Base-by-base conservation (phyloP, 2,329 filamentous ascomycete genomes). In the Corynespora cassiicola region DNA sequence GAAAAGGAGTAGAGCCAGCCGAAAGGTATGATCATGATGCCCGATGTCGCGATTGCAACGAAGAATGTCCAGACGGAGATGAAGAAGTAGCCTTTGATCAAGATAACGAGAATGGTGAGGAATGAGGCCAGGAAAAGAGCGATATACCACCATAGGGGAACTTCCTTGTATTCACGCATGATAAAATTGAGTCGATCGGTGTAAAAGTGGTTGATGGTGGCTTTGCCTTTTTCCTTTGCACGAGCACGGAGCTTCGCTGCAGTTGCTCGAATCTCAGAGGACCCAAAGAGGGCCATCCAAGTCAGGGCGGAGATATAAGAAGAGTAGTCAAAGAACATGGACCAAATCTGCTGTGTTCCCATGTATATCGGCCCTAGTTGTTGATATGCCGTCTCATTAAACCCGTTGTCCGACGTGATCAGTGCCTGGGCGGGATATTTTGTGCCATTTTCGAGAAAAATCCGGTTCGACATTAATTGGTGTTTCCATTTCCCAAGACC, bases 1-100 rank as follows among this genome's bases (percentile, higher is more conserved):
- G 80, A 82, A 19, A 83, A 69, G 2, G 79, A 78, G 36, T 84
- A 84, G 0, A 84, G 69, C 72, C 79, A 82, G 8, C 76, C 76
- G 10, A 84, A 70, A 0, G 81, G 81, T 1, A 82, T 58, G 16
- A 84, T 79, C 10, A 81, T 70, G 8, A 80, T 42, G 0, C 76
- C 79, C 0, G 80, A 80, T 0, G 75, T 81, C 2, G 67, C 66
- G 9, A 84, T 66, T 2, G 75, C 81, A 2, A 84, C 74, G 37
- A 85, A 76, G 36, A 80, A 78, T 0, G 81, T 82, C 77, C 77
- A 84, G 22, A 78, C 70, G 0, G 80, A 80, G 30, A 84, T 80
- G 50, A 77, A 84, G 9, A 84, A 68, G 10, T 77, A 66, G 2
- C 76, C 76, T 3, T 69, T 71, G 0, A 71, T 76, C 0, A 81